phyloP scores from a whole-genome alignment of 345 rosid species.

The Corchorus olitorius region DNA sequence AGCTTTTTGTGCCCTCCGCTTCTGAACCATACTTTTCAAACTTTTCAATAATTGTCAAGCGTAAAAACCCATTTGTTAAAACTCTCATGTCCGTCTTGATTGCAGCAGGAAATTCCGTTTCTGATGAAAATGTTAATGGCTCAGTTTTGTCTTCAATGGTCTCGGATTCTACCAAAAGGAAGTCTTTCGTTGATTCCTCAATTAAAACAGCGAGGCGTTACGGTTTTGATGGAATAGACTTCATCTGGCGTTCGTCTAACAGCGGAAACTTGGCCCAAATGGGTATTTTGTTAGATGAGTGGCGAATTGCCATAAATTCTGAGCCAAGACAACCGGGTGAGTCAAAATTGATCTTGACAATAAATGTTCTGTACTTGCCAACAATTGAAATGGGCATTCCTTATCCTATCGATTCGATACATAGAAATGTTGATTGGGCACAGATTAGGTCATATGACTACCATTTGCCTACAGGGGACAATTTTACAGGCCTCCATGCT shows the following conservation, averaged over 20 bases:
- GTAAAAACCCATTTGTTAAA: conserved; percentile 30
- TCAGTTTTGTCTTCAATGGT: conserved; percentile 19
- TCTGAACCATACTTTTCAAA: conserved; percentile 20
- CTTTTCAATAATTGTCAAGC: conserved; percentile 33
- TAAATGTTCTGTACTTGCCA: conserved; percentile 10
- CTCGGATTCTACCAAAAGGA: conserved; percentile 22
- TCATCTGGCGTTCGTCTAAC: conserved; percentile 23
- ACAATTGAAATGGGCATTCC: not conserved
- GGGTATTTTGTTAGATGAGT: conserved; percentile 27
- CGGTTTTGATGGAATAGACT: conserved; percentile 36
- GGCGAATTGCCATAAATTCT: conserved; percentile 22
- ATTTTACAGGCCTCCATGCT: conserved; percentile 21
- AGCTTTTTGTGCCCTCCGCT: conserved; percentile 4
- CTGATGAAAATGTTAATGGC: conserved; percentile 3
- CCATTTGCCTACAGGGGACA: not conserved
- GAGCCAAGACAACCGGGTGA: conserved; percentile 26
- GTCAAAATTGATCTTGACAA: conserved; percentile 22
- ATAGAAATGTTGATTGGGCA: conserved; percentile 25
- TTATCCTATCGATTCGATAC: conserved; percentile 24
- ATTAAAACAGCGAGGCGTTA: conserved; percentile 32
- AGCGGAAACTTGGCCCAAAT: conserved; percentile 22
- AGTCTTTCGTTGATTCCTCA: conserved; percentile 30
- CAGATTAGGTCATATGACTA: conserved; percentile 21
- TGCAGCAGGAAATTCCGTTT: conserved; percentile 3
- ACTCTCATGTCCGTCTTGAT: conserved; percentile 37